Percentiles rank a stretch among this genome's conserved stretches.
Conservation (phyloP, 2,329 filamentous ascomycete genomes). For the Ramichloridium luteum region DNA sequence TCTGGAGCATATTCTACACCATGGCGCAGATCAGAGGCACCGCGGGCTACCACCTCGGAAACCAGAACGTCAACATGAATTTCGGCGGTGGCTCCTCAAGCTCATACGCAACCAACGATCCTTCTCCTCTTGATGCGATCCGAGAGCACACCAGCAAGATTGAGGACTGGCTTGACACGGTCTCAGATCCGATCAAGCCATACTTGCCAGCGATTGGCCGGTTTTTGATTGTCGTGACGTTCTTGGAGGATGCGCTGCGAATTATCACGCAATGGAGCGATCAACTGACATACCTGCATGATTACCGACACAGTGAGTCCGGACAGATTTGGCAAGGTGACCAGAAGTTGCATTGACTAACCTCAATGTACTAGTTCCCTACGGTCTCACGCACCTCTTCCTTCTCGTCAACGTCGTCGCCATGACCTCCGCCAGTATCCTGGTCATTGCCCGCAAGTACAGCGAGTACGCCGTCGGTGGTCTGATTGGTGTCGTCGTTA, state of each 20-base stretch:
- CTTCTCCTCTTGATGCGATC: slow-evolving; percentile 75
- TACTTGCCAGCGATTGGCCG: slow-evolving; percentile 92
- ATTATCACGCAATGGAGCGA: slow-evolving; percentile 97
- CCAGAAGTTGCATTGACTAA: slow-evolving; percentile 4
- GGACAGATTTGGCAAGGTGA: no score
- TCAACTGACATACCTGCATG: slow-evolving; percentile 82
- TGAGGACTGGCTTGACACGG: slow-evolving; percentile 77
- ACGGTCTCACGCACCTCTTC: slow-evolving; percentile 82
- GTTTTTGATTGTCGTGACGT: slow-evolving; percentile 96
- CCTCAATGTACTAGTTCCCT: slow-evolving; percentile 56
- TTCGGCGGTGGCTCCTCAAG: slow-evolving; percentile 36
- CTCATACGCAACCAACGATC: slow-evolving; percentile 51
- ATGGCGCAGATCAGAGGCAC: slow-evolving; percentile 52
- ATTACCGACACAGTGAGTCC: slow-evolving; percentile 83
- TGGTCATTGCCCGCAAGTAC: slow-evolving; percentile 87
- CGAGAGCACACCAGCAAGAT: slow-evolving; percentile 96
- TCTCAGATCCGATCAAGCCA: slow-evolving; percentile 90
- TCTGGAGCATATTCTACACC: slow-evolving; percentile 10
- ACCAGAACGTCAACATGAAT: slow-evolving; percentile 44
- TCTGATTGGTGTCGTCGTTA: slow-evolving; percentile 79
- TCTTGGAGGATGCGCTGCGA: slow-evolving; percentile 88
- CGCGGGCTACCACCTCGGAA: slow-evolving; percentile 72
- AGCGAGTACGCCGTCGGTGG: slow-evolving; percentile 86
- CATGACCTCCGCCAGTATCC: slow-evolving; percentile 63
- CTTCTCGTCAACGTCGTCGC: slow-evolving; percentile 78